Evolutionary conservation across 768 basidiomycete species (phyloP), one percentile per base, ranked within the genome.

Genomic region (Kwoniella newhampshirensis): DNA sequence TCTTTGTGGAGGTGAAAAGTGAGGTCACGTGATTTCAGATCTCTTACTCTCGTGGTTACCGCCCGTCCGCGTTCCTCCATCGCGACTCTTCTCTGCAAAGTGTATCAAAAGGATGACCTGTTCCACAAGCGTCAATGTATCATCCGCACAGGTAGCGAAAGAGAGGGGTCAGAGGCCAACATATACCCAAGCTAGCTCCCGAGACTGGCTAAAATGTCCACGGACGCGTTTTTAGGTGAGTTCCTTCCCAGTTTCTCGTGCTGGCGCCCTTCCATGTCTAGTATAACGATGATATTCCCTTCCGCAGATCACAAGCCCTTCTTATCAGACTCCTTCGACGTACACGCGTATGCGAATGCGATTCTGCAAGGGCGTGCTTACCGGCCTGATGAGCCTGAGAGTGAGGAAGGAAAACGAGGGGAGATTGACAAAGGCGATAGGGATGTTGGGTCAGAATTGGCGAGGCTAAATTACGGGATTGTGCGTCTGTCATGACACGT

Each of bases 321-420:
- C 70, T 81, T 88, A 26, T 81, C 78, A 39, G 74, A 84, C 1
- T 81, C 85, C 30, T 98, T 97, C 75, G 87, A 94, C 73, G 81
- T 89, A 15, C 87, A 89, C 69, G 87, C 88, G 39, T 96, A 93
- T 73, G 93, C 93, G 2, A 92, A 92, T 75, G 85, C 89, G 15
- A 83, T 94, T 51, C 82, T 97, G 21, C 87, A 91, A 4, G 88
- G 89, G 23, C 87, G 91, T 64, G 73, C 84, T 0, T 90, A 93
- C 72, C 82, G 85, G 12, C 75, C 81, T 48, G 78, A 76, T 55
- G 79, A 82, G 23, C 40, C 40, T n/a, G 84, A 85, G 47, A 82
- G 82, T 4, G 81, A 83, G 20, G 32, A 26, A 45, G 41, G 44
- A 12, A 56, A 46, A 15, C 48, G 21, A 28, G 26, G 26, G 15